A percentile compares a stretch with the other conserved stretches of the same genome.
Evolutionary conservation across 148 eudicot species (phyloP).

Genomic region (Vaccinium vitisidaea): DNA sequence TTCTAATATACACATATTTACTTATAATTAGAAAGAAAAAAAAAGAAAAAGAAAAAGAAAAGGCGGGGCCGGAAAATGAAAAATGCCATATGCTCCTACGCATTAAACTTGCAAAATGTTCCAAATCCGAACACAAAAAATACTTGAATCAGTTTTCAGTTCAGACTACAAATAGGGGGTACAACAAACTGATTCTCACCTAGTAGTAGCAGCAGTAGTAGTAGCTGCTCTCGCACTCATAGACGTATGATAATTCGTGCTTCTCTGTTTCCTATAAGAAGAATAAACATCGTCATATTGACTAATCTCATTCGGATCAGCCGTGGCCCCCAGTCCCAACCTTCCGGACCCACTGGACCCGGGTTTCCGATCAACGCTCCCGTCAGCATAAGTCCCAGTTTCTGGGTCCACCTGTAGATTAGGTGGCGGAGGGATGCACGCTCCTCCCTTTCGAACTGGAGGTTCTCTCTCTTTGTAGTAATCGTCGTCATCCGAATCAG

Average conservation of each 20-base stretch:
- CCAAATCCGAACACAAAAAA: not conserved
- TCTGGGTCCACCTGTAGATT: slow-evolving; percentile 66
- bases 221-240: slow-evolving; percentile 87
- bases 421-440: slow-evolving; percentile 92
- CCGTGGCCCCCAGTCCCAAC: slow-evolving; percentile 84
- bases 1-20: not conserved
- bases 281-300: slow-evolving; percentile 94
- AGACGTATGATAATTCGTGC: slow-evolving; percentile 73
- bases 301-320: slow-evolving; percentile 67
- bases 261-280: slow-evolving; percentile 85
- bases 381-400: slow-evolving; percentile 53
- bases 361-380: slow-evolving; percentile 52
- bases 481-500: slow-evolving; percentile 64
- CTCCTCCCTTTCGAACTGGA: slow-evolving; percentile 87
- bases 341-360: slow-evolving; percentile 67
- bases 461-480: slow-evolving; percentile 56
- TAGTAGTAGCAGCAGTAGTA: slow-evolving; percentile 32
- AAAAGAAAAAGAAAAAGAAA: too few species aligned
- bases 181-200: slow-evolving; percentile 18
- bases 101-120: not conserved
- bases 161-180: not conserved
- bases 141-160: not conserved
- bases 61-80: not conserved
- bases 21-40: too few species aligned
- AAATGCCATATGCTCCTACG: not conserved